Evolutionary conservation across 805 yeast species (phyloP).

Genomic region (Candida ortonii): DNA sequence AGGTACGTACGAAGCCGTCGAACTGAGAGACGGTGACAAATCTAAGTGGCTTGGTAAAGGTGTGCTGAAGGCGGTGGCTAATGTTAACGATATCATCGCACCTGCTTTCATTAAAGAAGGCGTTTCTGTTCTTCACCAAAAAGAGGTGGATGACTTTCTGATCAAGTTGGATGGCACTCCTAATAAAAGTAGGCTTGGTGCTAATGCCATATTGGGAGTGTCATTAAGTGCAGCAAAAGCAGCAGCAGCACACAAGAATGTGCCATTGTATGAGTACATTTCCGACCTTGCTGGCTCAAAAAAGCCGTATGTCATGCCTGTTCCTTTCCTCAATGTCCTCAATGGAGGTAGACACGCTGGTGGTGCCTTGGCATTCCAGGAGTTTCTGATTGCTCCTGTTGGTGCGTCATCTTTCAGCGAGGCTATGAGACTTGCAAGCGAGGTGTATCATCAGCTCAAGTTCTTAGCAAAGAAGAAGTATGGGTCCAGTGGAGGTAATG

Average conservation of each 20-base stretch:
- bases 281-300: slow-evolving; percentile 75
- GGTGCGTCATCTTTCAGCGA: slow-evolving; percentile 89
- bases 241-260: slow-evolving; percentile 93
- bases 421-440: slow-evolving; percentile 95
- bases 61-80: slow-evolving; percentile 93
- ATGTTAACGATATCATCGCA: slow-evolving; percentile 91
- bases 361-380: slow-evolving; percentile 98
- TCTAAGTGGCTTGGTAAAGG: slow-evolving; percentile 99
- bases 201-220: slow-evolving; percentile 97
- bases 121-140: slow-evolving; percentile 84
- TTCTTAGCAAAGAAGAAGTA: slow-evolving; percentile 87
- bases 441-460: slow-evolving; percentile 97
- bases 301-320: slow-evolving; percentile 91
- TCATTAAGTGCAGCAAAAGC: slow-evolving; percentile 97
- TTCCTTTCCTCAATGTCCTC: slow-evolving; percentile 97
- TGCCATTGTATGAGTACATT: slow-evolving; percentile 91
- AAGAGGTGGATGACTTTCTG: slow-evolving; percentile 81
- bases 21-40: slow-evolving; percentile 97
- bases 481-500: slow-evolving; percentile 99
- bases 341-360: slow-evolving; percentile 99
- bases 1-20: slow-evolving; percentile 97
- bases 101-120: slow-evolving; percentile 84
- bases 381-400: slow-evolving; percentile 97
- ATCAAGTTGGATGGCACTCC: slow-evolving; percentile 90
- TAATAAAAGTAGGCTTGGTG: slow-evolving; percentile 97